These are phyloP conservation scores for Syzygium grande DNA, from an alignment of 345 rosid species.

Conservation along the genomic window DNA sequence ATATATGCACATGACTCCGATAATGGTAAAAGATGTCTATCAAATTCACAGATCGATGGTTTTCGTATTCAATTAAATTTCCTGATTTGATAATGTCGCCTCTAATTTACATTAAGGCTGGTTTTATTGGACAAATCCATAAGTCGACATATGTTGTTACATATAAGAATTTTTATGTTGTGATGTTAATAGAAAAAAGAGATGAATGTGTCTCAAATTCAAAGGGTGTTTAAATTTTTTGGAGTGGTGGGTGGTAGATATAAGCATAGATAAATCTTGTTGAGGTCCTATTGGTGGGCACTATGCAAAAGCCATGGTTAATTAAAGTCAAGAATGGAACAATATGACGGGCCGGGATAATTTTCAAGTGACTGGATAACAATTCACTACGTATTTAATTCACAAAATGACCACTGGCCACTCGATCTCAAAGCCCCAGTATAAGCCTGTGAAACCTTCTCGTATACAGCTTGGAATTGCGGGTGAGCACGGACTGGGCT, in stretches of 20 bases:
- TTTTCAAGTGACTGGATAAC: accelerated
- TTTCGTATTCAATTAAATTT: background rate
- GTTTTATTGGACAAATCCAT: background rate
- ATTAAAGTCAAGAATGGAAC: background rate
- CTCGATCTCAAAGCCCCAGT: background rate
- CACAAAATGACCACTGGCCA: background rate
- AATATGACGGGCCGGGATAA: background rate
- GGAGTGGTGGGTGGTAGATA: background rate
- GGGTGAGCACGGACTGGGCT: no score
- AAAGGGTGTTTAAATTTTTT: background rate
- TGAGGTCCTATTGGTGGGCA: background rate
- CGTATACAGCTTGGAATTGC: no score
- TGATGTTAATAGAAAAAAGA: background rate
- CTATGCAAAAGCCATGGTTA: background rate
- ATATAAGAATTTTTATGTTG: background rate
- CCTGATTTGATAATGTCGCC: background rate
- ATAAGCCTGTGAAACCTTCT: background rate
- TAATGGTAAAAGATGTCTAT: background rate
- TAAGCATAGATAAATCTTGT: background rate
- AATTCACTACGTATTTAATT: background rate
- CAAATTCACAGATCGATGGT: background rate
- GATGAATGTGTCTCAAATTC: background rate
- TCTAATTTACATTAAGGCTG: background rate
- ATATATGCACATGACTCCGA: background rate
- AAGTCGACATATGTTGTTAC: background rate